These are phyloP conservation scores for Fraxinus albicans DNA, from an alignment of 305 asterid species.

Conservation along the genomic window DNA sequence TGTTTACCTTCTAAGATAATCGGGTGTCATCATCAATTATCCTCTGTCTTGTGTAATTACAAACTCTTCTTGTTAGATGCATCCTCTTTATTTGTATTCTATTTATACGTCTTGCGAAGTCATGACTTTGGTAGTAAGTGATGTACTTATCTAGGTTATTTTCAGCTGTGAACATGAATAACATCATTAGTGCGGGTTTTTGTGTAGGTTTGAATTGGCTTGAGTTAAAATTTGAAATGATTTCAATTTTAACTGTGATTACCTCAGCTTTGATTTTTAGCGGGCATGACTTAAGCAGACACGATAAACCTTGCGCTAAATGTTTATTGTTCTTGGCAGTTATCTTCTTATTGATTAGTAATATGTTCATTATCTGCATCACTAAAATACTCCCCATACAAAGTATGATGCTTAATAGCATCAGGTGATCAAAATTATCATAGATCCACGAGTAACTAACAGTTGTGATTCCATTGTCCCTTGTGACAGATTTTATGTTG, in stretches of 20 bases:
- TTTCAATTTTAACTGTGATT: neutral
- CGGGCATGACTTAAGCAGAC: neutral
- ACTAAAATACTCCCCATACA: neutral
- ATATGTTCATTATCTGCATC: neutral
- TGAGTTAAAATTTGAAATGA: neutral
- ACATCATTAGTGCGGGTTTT: neutral
- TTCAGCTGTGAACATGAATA: neutral
- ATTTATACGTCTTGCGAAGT: neutral
- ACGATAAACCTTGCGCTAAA: neutral
- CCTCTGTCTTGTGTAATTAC: neutral
- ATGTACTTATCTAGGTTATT: neutral
- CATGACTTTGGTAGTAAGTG: neutral
- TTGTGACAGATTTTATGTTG: constrained; percentile 52
- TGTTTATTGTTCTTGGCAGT: neutral
- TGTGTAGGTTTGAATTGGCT: neutral
- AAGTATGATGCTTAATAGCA: neutral
- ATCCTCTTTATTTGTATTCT: neutral
- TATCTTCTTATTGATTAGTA: neutral
- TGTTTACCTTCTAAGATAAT: neutral
- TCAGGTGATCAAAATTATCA: neutral
- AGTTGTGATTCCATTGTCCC: neutral
- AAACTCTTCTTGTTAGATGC: neutral
- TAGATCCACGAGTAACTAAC: neutral
- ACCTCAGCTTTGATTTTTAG: neutral
- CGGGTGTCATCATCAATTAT: neutral